Evolutionary conservation across 352 stramenopile genomes (phyloP), one percentile per base, ranked within the genome.

Genomic region (Aphanomyces astaci): DNA sequence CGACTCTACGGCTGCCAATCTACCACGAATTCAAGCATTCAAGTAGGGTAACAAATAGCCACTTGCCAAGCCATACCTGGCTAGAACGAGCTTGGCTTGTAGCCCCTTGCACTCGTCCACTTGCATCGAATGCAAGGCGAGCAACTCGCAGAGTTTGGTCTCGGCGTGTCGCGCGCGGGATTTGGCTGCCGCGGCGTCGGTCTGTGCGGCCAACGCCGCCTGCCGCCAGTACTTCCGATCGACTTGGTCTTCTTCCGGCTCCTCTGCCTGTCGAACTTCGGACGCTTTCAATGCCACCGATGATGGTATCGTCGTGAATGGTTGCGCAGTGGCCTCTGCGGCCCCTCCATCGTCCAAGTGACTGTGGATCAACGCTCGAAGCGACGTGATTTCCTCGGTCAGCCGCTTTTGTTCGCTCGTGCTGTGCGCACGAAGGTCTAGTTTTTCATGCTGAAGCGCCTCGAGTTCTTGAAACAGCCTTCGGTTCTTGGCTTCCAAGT

Each of bases 61-160:
- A n/a, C n/a, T n/a, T n/a, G n/a, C n/a, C n/a, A n/a, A 31, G 27
- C 30, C n/a, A 9, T 43, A 73, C 1, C 75, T 72, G 2, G 78
- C 70, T 54, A 88, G 77, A 24, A 70, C 57, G 27, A 76, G 72
- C 19, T 60, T 75, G 0, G 78, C 69, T 13, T 78, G 80, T 25
- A 91, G 68, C 17, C 77, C 76, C 46, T 78, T 74, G 22, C 89
- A 63, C 70, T 91, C 83, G 56, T 91, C 83, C 51, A 89, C 77
- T 64, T 88, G 79, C 84, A 90, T 92, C 24, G 84, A 88, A 43
- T 89, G 78, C 31, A 77, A 86, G 0, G 84, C 84, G 32, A 88
- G 86, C 5, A 90, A 73, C 63, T 92, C 81, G 72, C 87, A 76
- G 36, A 89, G 60, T 39, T 67, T 54, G 13, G 36, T 10, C 25